Percentiles rank a stretch among this genome's conserved stretches.
Conservation (phyloP, 352 stramenopile species). For the Phytophthora cactorum region DNA sequence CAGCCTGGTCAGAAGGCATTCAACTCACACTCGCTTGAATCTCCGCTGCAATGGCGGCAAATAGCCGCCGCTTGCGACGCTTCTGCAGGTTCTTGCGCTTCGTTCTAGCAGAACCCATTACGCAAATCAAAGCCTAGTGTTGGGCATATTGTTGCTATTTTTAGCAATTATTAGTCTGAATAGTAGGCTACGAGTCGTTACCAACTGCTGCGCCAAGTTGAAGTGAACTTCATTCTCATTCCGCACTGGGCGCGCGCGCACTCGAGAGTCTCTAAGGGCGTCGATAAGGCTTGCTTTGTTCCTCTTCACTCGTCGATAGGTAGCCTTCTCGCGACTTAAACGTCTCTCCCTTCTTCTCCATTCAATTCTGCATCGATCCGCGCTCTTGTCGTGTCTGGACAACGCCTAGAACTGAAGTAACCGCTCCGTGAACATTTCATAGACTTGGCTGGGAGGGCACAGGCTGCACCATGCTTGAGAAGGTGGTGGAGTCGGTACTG, state of each 20-base stretch:
- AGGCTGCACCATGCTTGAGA: conserved; percentile 75
- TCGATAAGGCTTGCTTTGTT: neutral
- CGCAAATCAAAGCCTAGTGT: conserved; percentile 2
- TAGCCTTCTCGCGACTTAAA: neutral
- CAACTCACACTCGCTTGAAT: conserved; percentile 47
- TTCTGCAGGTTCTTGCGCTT: conserved; percentile 84
- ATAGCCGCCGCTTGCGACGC: conserved; percentile 69
- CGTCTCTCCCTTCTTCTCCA: neutral
- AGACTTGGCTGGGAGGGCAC: neutral
- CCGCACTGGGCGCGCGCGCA: conserved; percentile 18
- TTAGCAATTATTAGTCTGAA: conserved; percentile 2
- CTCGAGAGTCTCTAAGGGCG: conserved; percentile 11
- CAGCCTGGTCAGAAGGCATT: neutral
- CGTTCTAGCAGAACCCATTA: conserved; percentile 61
- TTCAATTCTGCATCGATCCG: conserved; percentile 5
- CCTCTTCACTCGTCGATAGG: conserved; percentile 3
- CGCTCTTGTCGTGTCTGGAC: conserved; percentile 1
- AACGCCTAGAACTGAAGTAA: conserved; percentile 14
- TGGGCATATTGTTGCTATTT: conserved; percentile 14
- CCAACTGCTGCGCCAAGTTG: conserved; percentile 29
- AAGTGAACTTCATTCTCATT: conserved; percentile 41
- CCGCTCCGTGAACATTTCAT: conserved; percentile 6
- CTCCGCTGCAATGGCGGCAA: conserved; percentile 61
- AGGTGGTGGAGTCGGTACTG: conserved; percentile 83
- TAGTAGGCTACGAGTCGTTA: conserved; percentile 19